Base-by-base conservation (phyloP, 1,139 yeast species). In the Debaryomycetaceae sp. region DNA sequence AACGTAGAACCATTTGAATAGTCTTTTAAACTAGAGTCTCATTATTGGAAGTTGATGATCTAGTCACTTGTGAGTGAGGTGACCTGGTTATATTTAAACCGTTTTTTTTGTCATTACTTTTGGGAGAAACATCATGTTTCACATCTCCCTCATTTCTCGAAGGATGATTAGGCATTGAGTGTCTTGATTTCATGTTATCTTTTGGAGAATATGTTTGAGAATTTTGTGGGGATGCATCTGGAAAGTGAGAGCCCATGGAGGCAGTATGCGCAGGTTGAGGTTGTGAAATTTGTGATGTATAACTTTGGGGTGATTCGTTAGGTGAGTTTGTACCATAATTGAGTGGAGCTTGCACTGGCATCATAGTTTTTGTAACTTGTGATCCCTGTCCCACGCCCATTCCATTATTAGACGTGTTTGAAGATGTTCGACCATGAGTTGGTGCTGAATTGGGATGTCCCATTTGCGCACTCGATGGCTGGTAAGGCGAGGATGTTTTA, bases 141-240 rank as follows among this genome's bases (percentile, higher is more conserved):
- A 27, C 8, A 8, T 27, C 31, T 27, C 31, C 31, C 11, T 27
- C 36, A 34, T 34, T 34, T n/a, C 36, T 27, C 24, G 38, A 17
- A 3, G 45, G 31, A 7, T 11, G 31, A 27, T 27, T 27, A 8
- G 31, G 11, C 31, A 27, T 27, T 11, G 31, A 27, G 4, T 8
- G 31, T 39, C 24, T 14, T 27, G 23, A 37, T 24, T 31, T 36
- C 33, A 17, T 34, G 13, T 53, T 50, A 24, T 65, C 71, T 34
- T 60, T 62, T 1, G 73, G 73, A 0, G 73, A 68, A 29, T 65
- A 52, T 0, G 68, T 68, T 45, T 58, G 72, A 0, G 68, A 58
- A 2, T 69, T 61, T 46, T 56, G 69, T 1, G 70, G 72, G 5
- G 69, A 65, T n/a, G 23, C n/a, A n/a, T 24, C 37, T 34, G 38